Evolutionary conservation across 75 land plant genomes (phyloP).

Genomic region (Sequoiadendron giganteum): DNA sequence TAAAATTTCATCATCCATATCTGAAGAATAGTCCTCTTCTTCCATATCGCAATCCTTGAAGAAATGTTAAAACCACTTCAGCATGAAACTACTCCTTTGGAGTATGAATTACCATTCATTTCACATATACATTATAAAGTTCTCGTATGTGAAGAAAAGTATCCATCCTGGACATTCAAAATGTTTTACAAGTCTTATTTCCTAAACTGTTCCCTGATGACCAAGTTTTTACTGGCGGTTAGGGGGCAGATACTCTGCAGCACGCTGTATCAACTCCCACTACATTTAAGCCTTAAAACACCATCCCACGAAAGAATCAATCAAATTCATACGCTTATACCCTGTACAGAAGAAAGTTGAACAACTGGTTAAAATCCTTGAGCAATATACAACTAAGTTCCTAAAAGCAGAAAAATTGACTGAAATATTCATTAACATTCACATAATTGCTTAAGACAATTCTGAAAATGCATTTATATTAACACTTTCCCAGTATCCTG

Average conservation of each 20-base stretch:
- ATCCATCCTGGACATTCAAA: neutral
- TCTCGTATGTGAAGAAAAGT: neutral
- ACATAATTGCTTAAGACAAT: neutral
- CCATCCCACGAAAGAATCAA: neutral
- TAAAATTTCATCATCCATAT: conserved; percentile 53
- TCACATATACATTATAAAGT: neutral
- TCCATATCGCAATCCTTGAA: conserved; percentile 40
- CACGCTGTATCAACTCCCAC: neutral
- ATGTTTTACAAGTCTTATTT: neutral
- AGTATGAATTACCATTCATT: neutral
- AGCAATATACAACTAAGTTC: neutral
- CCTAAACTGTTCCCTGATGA: neutral
- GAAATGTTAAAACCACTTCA: neutral
- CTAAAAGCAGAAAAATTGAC: neutral
- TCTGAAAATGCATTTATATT: neutral
- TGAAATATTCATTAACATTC: neutral
- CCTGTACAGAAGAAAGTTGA: neutral
- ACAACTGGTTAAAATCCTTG: neutral
- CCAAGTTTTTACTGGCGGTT: neutral
- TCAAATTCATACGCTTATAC: neutral
- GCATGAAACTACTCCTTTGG: neutral
- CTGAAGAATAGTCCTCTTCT: conserved; percentile 28
- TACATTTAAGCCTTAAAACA: neutral
- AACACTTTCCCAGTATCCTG: too few relatives aligned
- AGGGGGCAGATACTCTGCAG: neutral